These are phyloP conservation scores for Pseudoturritis turrita DNA, from an alignment of 345 rosid genomes.

Conservation along the genomic window DNA sequence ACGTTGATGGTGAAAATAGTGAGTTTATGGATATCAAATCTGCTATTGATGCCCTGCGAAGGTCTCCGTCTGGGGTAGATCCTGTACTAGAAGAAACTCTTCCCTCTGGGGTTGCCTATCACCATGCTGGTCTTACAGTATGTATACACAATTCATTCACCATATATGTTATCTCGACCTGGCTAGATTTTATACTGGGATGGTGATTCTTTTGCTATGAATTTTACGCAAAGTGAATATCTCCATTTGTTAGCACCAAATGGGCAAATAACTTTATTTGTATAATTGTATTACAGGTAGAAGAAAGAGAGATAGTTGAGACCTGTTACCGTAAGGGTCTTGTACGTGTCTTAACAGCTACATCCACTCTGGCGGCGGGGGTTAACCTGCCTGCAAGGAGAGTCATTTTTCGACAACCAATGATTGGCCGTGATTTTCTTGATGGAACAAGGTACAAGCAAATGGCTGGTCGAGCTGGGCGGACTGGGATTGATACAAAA, in stretches of 20 bases:
- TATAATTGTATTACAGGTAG: slow-evolving; percentile 56
- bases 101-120: slow-evolving; percentile 95
- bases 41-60: slow-evolving; percentile 71
- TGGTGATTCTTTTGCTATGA: slow-evolving; percentile 12
- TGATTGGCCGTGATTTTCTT: slow-evolving; percentile 91
- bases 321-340: slow-evolving; percentile 90
- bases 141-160: slow-evolving; percentile 27
- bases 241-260: not conserved
- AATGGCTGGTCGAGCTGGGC: slow-evolving; percentile 99
- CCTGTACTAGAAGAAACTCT: slow-evolving; percentile 87
- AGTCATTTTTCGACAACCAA: slow-evolving; percentile 96
- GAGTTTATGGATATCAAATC: slow-evolving; percentile 64
- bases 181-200: not conserved
- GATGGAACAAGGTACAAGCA: slow-evolving; percentile 98
- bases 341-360: slow-evolving; percentile 85
- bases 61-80: slow-evolving; percentile 88
- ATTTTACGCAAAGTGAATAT: slow-evolving; percentile 4
- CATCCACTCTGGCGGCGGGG: slow-evolving; percentile 98
- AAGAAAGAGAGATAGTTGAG: slow-evolving; percentile 96
- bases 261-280: not conserved
- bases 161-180: slow-evolving; percentile 16
- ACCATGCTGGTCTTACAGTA: slow-evolving; percentile 99
- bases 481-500: slow-evolving; percentile 95
- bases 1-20: slow-evolving; percentile 38
- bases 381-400: slow-evolving; percentile 98